These are phyloP conservation scores for Solanum sitiens DNA, from an alignment of 257 asterid genomes.

Conservation along the genomic window DNA sequence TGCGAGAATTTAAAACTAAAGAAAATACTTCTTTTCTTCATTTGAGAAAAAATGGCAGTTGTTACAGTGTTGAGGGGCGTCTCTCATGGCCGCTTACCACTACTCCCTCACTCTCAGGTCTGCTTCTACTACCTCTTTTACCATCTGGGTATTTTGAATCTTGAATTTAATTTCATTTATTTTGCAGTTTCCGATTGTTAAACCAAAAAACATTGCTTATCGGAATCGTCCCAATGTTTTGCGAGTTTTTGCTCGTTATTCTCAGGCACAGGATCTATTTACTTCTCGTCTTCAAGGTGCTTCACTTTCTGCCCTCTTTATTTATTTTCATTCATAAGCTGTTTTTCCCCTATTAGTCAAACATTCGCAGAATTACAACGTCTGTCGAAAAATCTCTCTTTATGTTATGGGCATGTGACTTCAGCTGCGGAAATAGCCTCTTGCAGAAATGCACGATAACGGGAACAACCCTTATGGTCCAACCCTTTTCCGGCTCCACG, in stretches of 20 bases:
- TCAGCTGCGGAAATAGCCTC: background rate
- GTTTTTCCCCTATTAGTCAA: background rate
- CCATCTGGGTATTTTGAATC: background rate
- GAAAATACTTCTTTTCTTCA: background rate
- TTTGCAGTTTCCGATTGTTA: conserved; percentile 38
- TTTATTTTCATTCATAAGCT: background rate
- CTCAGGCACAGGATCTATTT: conserved; percentile 71
- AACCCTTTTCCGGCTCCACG: background rate
- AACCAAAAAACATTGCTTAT: conserved; percentile 18
- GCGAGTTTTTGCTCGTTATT: conserved; percentile 44
- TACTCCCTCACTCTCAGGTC: conserved; percentile 46
- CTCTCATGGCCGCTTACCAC: conserved; percentile 32
- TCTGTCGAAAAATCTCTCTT: background rate
- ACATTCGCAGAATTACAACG: background rate
- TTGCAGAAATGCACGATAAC: background rate
- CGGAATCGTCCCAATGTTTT: conserved; percentile 11
- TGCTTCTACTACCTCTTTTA: background rate
- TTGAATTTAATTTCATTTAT: background rate
- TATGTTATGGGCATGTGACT: background rate
- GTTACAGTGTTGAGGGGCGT: conserved; percentile 52
- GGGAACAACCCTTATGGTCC: background rate
- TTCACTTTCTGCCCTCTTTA: background rate
- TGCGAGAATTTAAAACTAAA: background rate
- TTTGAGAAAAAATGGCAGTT: conserved; percentile 29
- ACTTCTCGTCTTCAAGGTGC: conserved; percentile 82